Base-by-base conservation (phyloP, 768 basidiomycete genomes). In the Collybiopsis confluens region DNA sequence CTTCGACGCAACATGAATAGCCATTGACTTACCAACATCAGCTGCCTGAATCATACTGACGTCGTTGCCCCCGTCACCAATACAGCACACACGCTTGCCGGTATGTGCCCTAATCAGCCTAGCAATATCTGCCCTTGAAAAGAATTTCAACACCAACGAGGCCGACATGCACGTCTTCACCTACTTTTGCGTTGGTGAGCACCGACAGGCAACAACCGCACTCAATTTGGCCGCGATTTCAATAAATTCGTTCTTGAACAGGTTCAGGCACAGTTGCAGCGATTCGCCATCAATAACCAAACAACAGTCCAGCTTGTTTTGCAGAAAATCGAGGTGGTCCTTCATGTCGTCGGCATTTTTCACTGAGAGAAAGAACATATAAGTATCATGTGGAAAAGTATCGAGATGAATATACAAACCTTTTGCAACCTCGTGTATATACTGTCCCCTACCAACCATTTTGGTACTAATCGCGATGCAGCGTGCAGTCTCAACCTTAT, bases 11-110 rank as follows among this genome's bases (percentile, higher is more conserved):
- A 45, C 7, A 20, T 16, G 18, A 38, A 52, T 23, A 41, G 21
- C 43, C 40, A 4, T n/a, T n/a, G n/a, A 83, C 92, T 66, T 45
- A 93, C 94, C 96, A 55, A 99, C 94, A 63, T 98, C 93, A 2
- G 97, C 97, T 1, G 97, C 97, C 64, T 98, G 97, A 57, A 99
- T 99, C 97, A 99, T 99, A 67, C 91, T 93, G 58, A 99, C 97
- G 66, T 99, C 97, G 67, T 99, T 99, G 3, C 97, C 97, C 30
- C 97, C 97, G 71, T 99, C 97, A 2, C 97, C 97, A 55, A 98
- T 98, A 65, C 97, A 98, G 68, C 96, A 98, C 0, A 99, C 96
- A 0, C 96, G 84, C 68, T 98, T 98, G 71, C 85, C 89, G 2
- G 96, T 97, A 64, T 86, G 85, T 16, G 80, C 76, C 6, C 97